Conservation (phyloP, 2,329 filamentous ascomycete species). For the Penicillium polonicum region DNA sequence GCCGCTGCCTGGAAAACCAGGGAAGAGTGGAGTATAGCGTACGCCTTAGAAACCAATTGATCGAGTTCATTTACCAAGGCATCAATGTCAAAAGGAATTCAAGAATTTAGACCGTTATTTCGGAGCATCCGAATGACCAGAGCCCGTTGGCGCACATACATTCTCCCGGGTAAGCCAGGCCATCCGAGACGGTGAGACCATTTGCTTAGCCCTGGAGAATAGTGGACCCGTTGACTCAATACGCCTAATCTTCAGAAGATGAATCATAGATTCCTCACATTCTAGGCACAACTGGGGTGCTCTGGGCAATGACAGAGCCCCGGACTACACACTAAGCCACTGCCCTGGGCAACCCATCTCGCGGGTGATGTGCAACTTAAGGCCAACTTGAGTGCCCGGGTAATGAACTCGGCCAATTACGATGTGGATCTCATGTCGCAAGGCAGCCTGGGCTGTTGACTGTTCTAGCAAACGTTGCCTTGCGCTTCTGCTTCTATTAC, state of each 20-base stretch:
- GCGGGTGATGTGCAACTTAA: constrained; percentile 12
- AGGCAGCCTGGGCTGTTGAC: constrained; percentile 20
- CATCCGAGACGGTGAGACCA: constrained; percentile 14
- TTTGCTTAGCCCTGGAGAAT: constrained; percentile 15
- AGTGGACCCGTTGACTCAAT: constrained; percentile 17
- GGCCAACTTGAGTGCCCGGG: constrained; percentile 8
- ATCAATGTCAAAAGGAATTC: constrained; percentile 1
- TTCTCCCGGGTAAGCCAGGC: constrained; percentile 10
- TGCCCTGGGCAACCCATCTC: constrained; percentile 10
- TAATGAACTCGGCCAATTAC: constrained; percentile 2
- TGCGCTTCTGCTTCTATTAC: constrained; percentile 2
- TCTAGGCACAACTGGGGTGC: constrained; percentile 7
- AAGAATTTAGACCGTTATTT: constrained; percentile 18
- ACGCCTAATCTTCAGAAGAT: constrained; percentile 5
- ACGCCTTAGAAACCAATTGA: constrained; percentile 11
- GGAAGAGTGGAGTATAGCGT: constrained; percentile 5
- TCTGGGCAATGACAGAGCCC: constrained; percentile 11
- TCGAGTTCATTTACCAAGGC: constrained; percentile 3
- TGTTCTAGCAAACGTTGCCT: constrained; percentile 11
- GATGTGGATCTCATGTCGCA: constrained; percentile 11
- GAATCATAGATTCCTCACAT: constrained; percentile 11
- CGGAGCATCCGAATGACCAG: constrained; percentile 9
- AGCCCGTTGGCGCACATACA: constrained; percentile 1
- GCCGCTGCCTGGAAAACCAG: constrained; percentile 12
- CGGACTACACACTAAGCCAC: constrained; percentile 17